Evolutionary conservation across 2,329 filamentous ascomycete species (phyloP).

Genomic region (Botryotinia convoluta): DNA sequence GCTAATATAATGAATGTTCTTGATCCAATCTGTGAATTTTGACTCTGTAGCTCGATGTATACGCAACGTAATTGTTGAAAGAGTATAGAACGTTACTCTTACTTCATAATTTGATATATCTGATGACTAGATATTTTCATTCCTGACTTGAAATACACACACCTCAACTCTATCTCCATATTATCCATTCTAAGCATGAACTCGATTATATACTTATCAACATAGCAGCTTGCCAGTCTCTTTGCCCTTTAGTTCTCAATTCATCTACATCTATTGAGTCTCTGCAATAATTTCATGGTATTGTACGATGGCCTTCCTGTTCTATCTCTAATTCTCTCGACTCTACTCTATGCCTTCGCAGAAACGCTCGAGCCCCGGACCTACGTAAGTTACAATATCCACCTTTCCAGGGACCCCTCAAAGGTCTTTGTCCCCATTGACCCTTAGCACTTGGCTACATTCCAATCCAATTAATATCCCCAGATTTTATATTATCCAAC

Average conservation of each 20-base stretch:
- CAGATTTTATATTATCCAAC: not conserved
- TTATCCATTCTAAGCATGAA: not conserved
- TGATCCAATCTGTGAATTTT: not conserved
- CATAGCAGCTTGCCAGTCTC: not conserved
- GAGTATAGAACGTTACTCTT: not conserved
- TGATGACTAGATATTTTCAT: not conserved
- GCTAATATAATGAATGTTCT: not conserved
- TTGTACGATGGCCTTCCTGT: not conserved
- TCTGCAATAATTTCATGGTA: too few relatives aligned
- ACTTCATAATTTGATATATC: not conserved
- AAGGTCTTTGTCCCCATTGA: not conserved
- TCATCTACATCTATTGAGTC: not conserved
- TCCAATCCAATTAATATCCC: not conserved
- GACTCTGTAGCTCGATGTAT: not conserved
- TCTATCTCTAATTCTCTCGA: not conserved
- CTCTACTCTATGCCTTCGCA: not conserved
- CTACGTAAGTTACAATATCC: not conserved
- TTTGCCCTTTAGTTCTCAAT: too few relatives aligned
- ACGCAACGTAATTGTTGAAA: not conserved
- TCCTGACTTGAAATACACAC: not conserved
- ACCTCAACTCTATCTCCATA: not conserved
- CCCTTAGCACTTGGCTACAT: not conserved
- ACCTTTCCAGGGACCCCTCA: not conserved
- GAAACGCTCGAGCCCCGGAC: not conserved
- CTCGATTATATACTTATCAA: not conserved